These are phyloP conservation scores for Ilyonectria robusta DNA, from an alignment of 2,329 filamentous ascomycete species.

Conservation along the genomic window DNA sequence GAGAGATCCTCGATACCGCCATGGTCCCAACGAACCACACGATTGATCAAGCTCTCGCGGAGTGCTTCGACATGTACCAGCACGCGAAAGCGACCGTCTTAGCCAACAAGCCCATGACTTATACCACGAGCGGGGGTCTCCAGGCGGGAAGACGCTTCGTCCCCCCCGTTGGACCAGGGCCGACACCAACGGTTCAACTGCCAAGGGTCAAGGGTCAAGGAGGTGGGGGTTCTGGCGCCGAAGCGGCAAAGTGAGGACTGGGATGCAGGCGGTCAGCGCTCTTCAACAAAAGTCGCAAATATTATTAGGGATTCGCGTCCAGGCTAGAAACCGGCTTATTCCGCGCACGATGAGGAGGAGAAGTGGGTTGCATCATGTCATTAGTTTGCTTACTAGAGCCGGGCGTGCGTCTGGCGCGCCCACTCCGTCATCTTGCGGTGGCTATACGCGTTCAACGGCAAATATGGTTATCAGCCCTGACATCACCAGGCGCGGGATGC, in stretches of 20 bases:
- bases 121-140: slow-evolving; percentile 48
- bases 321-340: slow-evolving; percentile 17
- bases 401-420: slow-evolving; percentile 8
- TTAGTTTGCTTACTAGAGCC: slow-evolving; percentile 1
- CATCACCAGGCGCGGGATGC: slow-evolving; percentile 1
- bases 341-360: slow-evolving; percentile 13
- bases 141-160: slow-evolving; percentile 27
- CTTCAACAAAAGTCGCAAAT: slow-evolving; percentile 8
- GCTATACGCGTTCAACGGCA: not conserved
- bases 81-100: slow-evolving; percentile 63
- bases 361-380: not conserved
- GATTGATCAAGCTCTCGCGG: slow-evolving; percentile 62
- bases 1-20: slow-evolving; percentile 63
- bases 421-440: not conserved
- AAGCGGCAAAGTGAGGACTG: slow-evolving; percentile 23
- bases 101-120: slow-evolving; percentile 62
- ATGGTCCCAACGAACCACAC: slow-evolving; percentile 59
- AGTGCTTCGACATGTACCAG: slow-evolving; percentile 63
- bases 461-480: not conserved
- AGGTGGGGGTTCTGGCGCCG: slow-evolving; percentile 30
- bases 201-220: slow-evolving; percentile 18
- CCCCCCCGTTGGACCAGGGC: slow-evolving; percentile 8
- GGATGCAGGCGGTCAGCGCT: slow-evolving; percentile 19
- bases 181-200: slow-evolving; percentile 16
- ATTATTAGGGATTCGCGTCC: slow-evolving; percentile 1